Conservation (phyloP, 1,284 basidiomycete species). For the Cutaneotrichosporon cavernicola region DNA sequence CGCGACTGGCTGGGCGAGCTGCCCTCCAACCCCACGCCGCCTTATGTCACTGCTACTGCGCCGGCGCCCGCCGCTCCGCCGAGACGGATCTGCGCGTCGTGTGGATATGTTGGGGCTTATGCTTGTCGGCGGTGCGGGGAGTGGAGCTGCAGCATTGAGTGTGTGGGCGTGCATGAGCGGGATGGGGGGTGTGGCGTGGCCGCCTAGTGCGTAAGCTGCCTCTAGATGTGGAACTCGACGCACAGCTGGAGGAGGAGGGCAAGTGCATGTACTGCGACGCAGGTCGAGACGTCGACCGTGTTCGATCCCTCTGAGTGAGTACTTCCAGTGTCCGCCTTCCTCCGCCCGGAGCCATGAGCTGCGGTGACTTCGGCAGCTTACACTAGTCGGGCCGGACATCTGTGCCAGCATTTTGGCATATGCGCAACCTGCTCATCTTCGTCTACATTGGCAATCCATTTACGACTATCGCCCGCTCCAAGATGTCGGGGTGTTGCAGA, state of each 20-base stretch:
- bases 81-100: conserved; percentile 41
- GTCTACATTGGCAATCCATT: too few species aligned
- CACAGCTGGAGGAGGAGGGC: background rate
- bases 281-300: background rate
- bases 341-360: too few species aligned
- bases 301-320: background rate
- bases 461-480: too few species aligned
- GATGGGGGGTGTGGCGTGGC: conserved; percentile 49
- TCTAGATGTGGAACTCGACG: too few species aligned
- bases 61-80: conserved; percentile 36
- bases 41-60: conserved; percentile 39
- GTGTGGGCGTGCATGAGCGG: conserved; percentile 41
- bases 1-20: conserved; percentile 52
- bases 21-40: conserved; percentile 36
- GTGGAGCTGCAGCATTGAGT: conserved; percentile 42
- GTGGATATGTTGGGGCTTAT: conserved; percentile 46
- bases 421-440: too few species aligned
- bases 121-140: conserved; percentile 42
- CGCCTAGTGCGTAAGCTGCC: background rate
- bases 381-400: too few species aligned
- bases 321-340: too few species aligned
- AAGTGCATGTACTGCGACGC: background rate
- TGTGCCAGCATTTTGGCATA: too few species aligned
- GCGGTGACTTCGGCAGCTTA: too few species aligned
- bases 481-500: too few species aligned